Conservation (phyloP, 495 filamentous ascomycete genomes). For the Geoglossum glabrum region DNA sequence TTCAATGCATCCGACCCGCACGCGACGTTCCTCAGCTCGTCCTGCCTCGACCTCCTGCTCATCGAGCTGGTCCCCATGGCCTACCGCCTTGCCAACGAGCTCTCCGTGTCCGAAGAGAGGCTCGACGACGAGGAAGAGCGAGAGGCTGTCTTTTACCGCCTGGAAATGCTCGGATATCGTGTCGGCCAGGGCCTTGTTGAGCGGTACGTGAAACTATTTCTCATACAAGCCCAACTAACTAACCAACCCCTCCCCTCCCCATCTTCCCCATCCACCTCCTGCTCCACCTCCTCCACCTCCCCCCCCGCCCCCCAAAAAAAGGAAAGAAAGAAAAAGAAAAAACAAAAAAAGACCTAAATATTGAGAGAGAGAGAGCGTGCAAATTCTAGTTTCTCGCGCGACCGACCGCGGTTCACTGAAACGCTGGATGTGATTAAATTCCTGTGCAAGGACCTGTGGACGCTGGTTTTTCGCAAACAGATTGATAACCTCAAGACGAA, state of each 20-base stretch:
- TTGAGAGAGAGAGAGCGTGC: too few species aligned
- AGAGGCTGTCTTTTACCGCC: constrained; percentile 62
- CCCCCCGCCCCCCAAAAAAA: too few species aligned
- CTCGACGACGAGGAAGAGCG: constrained; percentile 60
- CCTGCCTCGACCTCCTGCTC: constrained; percentile 77
- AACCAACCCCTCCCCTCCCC: too few species aligned
- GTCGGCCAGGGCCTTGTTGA: constrained; percentile 88
- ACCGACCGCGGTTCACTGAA: constrained; percentile 36
- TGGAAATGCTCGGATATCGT: constrained; percentile 76
- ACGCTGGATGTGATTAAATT: constrained; percentile 58
- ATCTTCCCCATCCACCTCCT: too few species aligned
- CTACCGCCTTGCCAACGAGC: constrained; percentile 48
- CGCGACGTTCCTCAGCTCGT: constrained; percentile 55
- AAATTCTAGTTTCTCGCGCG: constrained; percentile 76
- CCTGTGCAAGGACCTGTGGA: constrained; percentile 95
- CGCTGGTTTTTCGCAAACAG: constrained; percentile 82
- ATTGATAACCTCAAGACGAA: constrained; percentile 98
- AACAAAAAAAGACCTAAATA: too few species aligned
- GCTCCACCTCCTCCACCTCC: too few species aligned
- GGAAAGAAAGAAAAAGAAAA: neutral
- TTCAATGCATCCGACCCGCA: constrained; percentile 57
- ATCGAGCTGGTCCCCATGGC: constrained; percentile 95
- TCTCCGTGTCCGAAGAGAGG: constrained; percentile 20
- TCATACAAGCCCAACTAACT: too few species aligned
- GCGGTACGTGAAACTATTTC: too few species aligned